phyloP scores from a whole-genome alignment of 78 protist genomes.

The Creolimax fragrantissima region DNA sequence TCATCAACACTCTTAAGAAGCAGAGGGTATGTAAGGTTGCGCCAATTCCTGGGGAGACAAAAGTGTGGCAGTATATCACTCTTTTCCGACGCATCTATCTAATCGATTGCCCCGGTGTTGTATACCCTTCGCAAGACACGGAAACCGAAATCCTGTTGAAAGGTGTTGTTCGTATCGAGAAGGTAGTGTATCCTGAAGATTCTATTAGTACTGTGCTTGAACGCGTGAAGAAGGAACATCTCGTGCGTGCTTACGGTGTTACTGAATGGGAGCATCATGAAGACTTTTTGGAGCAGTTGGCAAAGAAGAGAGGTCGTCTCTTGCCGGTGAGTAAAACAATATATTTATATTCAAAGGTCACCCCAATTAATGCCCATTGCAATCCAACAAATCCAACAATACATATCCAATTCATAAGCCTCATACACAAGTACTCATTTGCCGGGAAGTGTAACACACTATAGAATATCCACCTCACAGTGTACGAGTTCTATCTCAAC shows the following conservation, averaged over 20 bases:
- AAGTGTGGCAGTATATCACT: constrained; percentile 99
- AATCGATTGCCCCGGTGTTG: constrained; percentile 98
- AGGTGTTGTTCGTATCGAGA: constrained; percentile 81
- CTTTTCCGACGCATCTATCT: constrained; percentile 84
- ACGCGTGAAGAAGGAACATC: constrained; percentile 69
- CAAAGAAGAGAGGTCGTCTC: constrained; percentile 48
- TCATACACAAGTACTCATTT: too few relatives aligned
- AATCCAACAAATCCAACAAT: too few relatives aligned
- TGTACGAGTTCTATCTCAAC: too few relatives aligned
- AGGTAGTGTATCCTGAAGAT: constrained; percentile 61
- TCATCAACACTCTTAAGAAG: constrained; percentile 89
- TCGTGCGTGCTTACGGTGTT: constrained; percentile 67
- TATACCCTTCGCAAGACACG: constrained; percentile 62
- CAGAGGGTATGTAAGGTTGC: constrained; percentile 90
- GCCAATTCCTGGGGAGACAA: constrained; percentile 98
- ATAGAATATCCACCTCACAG: too few relatives aligned
- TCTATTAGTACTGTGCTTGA: constrained; percentile 58
- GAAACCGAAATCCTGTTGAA: constrained; percentile 76
- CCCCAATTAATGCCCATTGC: too few relatives aligned
- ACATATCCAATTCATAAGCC: too few relatives aligned
- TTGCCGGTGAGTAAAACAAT: too few relatives aligned
- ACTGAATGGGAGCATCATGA: constrained; percentile 54
- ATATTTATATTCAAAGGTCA: background rate
- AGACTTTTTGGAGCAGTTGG: constrained; percentile 77
- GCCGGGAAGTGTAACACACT: too few relatives aligned